These are phyloP conservation scores for Tulasnella sp. DNA, from an alignment of 768 basidiomycete species.

Conservation along the genomic window DNA sequence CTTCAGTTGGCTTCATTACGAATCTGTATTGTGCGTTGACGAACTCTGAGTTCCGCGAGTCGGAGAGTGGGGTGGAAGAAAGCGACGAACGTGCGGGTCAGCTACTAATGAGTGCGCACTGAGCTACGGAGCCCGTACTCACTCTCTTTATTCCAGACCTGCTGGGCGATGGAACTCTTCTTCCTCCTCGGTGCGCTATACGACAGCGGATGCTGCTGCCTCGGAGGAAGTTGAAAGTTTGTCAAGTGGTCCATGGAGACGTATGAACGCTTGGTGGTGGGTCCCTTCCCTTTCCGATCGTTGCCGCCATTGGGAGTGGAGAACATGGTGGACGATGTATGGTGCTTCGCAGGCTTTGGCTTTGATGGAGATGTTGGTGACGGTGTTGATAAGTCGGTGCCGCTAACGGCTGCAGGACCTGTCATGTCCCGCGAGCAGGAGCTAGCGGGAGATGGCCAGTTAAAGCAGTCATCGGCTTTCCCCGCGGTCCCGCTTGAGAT, in stretches of 20 bases:
- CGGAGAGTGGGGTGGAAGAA: background rate
- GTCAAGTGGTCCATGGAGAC: conserved; percentile 70
- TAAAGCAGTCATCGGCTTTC: conserved; percentile 13
- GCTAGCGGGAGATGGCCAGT: background rate
- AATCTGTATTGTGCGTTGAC: conserved; percentile 96
- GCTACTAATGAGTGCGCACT: background rate
- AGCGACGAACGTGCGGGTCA: conserved; percentile 29
- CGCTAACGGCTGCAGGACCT: background rate
- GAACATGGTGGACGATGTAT: background rate
- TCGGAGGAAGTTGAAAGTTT: conserved; percentile 88
- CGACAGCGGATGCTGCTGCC: conserved; percentile 57
- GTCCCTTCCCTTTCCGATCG: conserved; percentile 7
- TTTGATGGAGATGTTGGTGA: background rate
- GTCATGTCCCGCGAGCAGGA: conserved; percentile 11
- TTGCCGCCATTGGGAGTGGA: conserved; percentile 7
- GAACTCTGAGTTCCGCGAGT: conserved; percentile 57
- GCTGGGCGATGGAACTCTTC: conserved; percentile 59
- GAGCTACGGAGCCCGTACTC: conserved; percentile 43
- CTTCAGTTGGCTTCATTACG: conserved; percentile 87
- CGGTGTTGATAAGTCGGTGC: background rate
- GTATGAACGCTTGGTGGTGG: conserved; percentile 23
- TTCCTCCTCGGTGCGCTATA: conserved; percentile 67
- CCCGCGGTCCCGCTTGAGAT: background rate
- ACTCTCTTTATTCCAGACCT: conserved; percentile 91
- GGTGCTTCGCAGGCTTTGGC: background rate